Evolutionary conservation across 345 rosid genomes (phyloP).

Genomic region (Pugionium dolabratum): DNA sequence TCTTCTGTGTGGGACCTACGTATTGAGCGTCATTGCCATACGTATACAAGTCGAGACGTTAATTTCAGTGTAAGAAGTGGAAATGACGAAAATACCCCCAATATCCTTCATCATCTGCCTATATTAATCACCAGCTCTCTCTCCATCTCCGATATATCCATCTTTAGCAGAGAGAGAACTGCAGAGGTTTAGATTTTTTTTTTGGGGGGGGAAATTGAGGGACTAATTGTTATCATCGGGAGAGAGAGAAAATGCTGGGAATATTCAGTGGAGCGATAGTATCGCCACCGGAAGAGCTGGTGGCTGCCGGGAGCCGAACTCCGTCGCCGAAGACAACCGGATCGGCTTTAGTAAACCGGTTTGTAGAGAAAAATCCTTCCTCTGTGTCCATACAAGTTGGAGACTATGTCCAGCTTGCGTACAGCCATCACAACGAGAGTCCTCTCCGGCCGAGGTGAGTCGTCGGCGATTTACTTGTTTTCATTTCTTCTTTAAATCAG

Average conservation of each 20-base stretch:
- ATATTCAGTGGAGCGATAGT: slow-evolving; percentile 76
- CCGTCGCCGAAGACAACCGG: slow-evolving; percentile 85
- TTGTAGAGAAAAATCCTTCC: slow-evolving; percentile 57
- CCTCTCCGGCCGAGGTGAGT: slow-evolving; percentile 72
- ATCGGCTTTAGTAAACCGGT: slow-evolving; percentile 59
- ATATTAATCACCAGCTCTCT: slow-evolving; percentile 16
- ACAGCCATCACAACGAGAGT: slow-evolving; percentile 73
- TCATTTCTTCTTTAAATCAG: neutral
- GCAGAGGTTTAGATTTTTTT: neutral
- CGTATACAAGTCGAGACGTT: slow-evolving; percentile 21
- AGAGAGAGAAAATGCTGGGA: slow-evolving; percentile 67
- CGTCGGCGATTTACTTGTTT: neutral
- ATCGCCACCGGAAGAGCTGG: slow-evolving; percentile 93
- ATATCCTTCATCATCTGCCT: slow-evolving; percentile 11
- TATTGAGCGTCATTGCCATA: slow-evolving; percentile 10
- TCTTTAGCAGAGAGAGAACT: slow-evolving; percentile 5
- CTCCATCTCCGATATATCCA: slow-evolving; percentile 16
- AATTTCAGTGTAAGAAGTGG: slow-evolving; percentile 24
- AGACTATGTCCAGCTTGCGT: slow-evolving; percentile 70
- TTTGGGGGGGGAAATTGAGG: neutral
- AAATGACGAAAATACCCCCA: slow-evolving; percentile 35
- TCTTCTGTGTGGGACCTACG: slow-evolving; percentile 7
- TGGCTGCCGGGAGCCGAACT: slow-evolving; percentile 91
- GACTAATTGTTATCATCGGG: neutral
- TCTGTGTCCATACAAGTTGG: slow-evolving; percentile 74